Evolutionary conservation across 2,329 filamentous ascomycete genomes (phyloP), one percentile per base, ranked within the genome.

Genomic region (Cladophialophora bantiana): DNA sequence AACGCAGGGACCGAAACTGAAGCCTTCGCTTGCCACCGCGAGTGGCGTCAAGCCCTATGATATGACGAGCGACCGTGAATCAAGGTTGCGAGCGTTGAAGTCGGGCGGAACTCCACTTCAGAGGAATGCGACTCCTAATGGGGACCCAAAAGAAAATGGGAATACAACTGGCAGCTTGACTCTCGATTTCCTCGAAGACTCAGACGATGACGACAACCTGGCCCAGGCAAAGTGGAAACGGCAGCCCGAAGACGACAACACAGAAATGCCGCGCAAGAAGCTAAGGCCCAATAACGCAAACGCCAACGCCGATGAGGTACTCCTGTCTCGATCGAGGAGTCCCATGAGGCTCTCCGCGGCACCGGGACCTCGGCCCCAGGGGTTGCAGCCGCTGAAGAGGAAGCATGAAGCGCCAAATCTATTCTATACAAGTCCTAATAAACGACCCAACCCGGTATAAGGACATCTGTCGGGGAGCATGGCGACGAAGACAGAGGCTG

Each of bases 81-180:
- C 74, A 35, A 74, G 75, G 50, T 64, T 78, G 35, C 70, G 74
- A 26, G 73, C 73, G 13, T 68, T 80, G 48, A 75, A 76, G 31
- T 71, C 71, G 0, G 74, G 77, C 0, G 73, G 72, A 26, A 32
- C 18, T 35, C 26, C 26, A 50, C 35, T 4, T n/a, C 40, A 20
- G 4, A 32, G 48, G 9, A 38, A 38, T 13, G 36, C 40, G 31
- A 48, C 42, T 7, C 15, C 40, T 7, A 48, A 4, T 4, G 50
- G 4, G 12, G 15, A 54, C 13, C 12, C 50, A 12, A 12, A n/a
- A 54, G 26, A 18, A 10, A 62, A 42, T n/a, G 31, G 52, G 7
- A 42, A 63, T 20, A 7, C 36, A 52, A 66, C 53, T 32, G 62
- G 15, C 38, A 53, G 20, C 12, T 40, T 72, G 20, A 72, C 71